Evolutionary conservation across 305 asterid species (phyloP), one percentile per base, ranked within the genome.

Genomic region (Nicotiana rustica): DNA sequence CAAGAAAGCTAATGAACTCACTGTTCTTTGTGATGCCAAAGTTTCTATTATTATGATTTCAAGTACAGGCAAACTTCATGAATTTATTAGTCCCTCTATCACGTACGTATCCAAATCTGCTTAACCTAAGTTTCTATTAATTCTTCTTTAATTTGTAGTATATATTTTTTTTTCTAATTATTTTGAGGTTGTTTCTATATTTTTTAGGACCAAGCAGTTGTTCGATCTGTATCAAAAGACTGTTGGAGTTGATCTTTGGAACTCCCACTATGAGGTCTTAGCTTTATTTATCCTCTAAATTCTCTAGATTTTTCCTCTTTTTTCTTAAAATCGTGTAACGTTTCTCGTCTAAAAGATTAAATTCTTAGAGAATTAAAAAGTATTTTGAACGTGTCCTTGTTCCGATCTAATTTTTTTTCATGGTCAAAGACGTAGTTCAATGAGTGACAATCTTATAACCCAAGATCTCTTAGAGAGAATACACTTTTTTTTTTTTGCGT

Each of bases 21-120:
- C 97, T n/a, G 97, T 95, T 81, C 94, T 95, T 44, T 95, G 99
- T 64, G 99, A 95, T 86, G 98, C 98, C 5, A 90, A 90, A 85
- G 97, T 95, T 77, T 93, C 98, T 73, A 92, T 94, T 67, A 82
- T 96, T 85, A 94, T 93, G 96, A 86, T 96, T 73, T 94, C 98
- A 14, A 91, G 89, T 59, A 91, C 99, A 44, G 92, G 89, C 84
- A 96, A 96, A 91, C 97, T 96, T 86, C 99, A 96, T 78, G 98
- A 96, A 41, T 96, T 89, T 77, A 96, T 93, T 85, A 96, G 97
- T 84, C 97, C 99, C 18, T 21, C 89, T 1, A 85, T 73, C 78
- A 83, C 94, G 98, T 94, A 84, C 0, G 12, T 61, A 2, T 12
- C 17, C 10, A 5, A 65, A 29, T 12, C 10, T 78, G 49, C 49